Conservation (phyloP, 78 protist species). For the Thecamonas trahens region DNA sequence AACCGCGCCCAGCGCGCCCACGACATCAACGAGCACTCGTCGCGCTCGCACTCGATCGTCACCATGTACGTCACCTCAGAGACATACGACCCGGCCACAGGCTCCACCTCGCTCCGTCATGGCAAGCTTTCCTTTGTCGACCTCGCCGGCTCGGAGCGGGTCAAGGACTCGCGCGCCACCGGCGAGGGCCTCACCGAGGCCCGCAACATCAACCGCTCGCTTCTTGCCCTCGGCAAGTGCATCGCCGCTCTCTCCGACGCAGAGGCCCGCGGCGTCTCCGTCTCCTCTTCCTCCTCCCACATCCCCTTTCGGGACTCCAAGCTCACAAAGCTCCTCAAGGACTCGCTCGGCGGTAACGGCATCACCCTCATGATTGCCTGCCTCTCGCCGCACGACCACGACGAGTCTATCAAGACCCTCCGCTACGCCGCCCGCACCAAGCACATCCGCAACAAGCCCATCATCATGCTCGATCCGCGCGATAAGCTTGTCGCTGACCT, state of each 20-base stretch:
- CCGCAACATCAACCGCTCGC: background rate
- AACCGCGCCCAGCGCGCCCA: conserved; percentile 18
- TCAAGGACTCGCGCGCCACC: background rate
- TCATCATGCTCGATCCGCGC: background rate
- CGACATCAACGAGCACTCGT: conserved; percentile 20
- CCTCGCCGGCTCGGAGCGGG: background rate
- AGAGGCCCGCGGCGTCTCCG: background rate
- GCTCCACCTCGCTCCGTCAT: background rate
- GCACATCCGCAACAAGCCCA: conserved; percentile 2
- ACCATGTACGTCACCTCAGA: background rate
- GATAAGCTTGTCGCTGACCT: background rate
- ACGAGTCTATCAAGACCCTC: background rate
- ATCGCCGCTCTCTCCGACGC: conserved; percentile 30
- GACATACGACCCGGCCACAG: too few relatives aligned
- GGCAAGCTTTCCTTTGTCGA: background rate
- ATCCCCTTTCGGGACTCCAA: conserved; percentile 56
- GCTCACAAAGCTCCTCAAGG: conserved; percentile 44
- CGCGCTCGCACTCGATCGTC: conserved; percentile 26
- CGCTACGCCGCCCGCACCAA: conserved; percentile 5
- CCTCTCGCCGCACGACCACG: too few relatives aligned
- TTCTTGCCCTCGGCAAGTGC: conserved; percentile 29
- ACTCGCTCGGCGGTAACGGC: conserved; percentile 47
- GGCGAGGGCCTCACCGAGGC: background rate
- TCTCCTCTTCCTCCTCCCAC: too few relatives aligned
- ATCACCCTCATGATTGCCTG: conserved; percentile 12